A percentile compares a stretch with the other conserved stretches of the same genome.
Conservation (phyloP, 257 asterid genomes). For the Ehretia macrophylla region DNA sequence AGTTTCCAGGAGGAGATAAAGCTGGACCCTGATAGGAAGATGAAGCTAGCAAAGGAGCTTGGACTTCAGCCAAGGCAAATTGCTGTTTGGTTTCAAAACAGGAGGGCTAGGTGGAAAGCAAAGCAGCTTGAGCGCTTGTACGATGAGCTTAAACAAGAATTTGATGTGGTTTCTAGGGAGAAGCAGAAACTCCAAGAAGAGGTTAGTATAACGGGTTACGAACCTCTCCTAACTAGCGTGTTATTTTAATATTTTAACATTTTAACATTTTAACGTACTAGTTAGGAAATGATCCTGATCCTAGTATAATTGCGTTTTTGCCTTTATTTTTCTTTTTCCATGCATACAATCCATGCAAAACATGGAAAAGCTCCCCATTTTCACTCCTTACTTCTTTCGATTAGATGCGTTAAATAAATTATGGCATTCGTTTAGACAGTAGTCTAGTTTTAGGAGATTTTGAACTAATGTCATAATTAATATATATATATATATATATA, state of each 20-base stretch:
- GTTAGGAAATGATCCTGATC: too few species aligned
- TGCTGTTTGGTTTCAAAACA: constrained; percentile 96
- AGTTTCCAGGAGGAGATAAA: constrained; percentile 92
- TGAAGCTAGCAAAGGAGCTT: constrained; percentile 83
- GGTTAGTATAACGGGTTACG: constrained; percentile 27
- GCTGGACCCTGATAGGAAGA: constrained; percentile 87
- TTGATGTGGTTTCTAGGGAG: constrained; percentile 60
- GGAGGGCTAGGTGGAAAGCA: constrained; percentile 91
- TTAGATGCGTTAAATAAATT: too few species aligned
- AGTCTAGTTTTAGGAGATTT: too few species aligned
- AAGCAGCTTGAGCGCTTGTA: constrained; percentile 85
- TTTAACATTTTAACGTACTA: too few species aligned
- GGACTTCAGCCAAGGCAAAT: constrained; percentile 91
- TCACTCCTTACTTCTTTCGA: too few species aligned
- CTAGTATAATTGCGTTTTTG: too few species aligned
- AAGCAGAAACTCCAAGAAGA: constrained; percentile 87
- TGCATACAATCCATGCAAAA: background rate
- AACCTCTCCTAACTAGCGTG: background rate
- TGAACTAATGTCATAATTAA: too few species aligned
- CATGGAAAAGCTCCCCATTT: background rate
- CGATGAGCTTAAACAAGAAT: constrained; percentile 76
- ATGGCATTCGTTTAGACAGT: too few species aligned
- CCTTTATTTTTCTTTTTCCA: background rate
- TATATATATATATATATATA: too few species aligned
- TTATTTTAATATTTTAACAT: too few species aligned